Evolutionary conservation across 2,329 filamentous ascomycete genomes (phyloP).

Genomic region (Trichophyton schoenleinii): DNA sequence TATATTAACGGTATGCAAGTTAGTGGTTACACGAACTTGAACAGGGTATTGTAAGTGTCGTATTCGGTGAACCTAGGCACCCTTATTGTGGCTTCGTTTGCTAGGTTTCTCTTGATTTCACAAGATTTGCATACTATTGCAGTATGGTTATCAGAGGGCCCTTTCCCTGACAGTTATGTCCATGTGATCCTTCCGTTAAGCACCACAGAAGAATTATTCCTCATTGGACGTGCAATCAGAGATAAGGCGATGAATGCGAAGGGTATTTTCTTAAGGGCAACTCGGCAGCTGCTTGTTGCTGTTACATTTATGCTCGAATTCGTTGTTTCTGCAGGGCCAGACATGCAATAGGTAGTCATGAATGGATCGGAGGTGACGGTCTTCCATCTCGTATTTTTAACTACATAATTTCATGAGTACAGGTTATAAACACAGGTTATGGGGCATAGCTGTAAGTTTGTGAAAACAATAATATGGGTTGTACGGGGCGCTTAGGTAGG

Average conservation of each 20-base stretch:
- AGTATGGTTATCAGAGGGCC: neutral
- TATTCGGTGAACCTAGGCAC: neutral
- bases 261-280: too few species aligned
- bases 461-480: neutral
- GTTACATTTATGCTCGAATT: neutral
- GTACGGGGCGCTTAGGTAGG: neutral
- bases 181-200: neutral
- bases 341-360: neutral
- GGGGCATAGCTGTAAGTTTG: neutral
- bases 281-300: neutral
- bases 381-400: neutral
- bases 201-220: neutral
- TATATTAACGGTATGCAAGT: neutral
- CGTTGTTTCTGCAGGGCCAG: neutral
- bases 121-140: neutral
- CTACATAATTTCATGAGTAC: neutral
- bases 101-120: neutral
- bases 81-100: neutral
- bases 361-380: neutral
- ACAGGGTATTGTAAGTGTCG: neutral
- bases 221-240: neutral
- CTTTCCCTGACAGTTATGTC: neutral
- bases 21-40: neutral
- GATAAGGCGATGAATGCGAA: neutral
- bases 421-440: neutral